phyloP scores from a whole-genome alignment of 805 yeast genomes.

The Torulaspora franciscae region DNA sequence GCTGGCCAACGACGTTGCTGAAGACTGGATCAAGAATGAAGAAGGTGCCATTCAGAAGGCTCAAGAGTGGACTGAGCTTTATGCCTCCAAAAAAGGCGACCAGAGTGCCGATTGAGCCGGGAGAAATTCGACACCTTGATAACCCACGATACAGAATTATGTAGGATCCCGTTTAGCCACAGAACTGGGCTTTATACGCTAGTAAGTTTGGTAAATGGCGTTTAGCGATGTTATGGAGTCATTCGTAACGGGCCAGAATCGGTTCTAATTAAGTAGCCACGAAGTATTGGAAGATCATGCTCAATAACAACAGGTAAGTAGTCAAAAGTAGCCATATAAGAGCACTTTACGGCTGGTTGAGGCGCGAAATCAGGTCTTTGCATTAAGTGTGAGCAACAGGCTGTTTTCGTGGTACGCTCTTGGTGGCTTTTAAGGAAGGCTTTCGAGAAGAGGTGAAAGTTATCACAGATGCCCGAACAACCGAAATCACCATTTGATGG shows the following conservation, averaged over 20 bases:
- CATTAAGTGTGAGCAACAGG: not conserved
- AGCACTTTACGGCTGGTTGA: not conserved
- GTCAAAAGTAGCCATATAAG: not conserved
- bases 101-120: not conserved
- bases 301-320: not conserved
- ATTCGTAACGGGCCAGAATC: not conserved
- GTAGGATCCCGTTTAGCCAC: not conserved
- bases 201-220: not conserved
- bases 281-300: not conserved
- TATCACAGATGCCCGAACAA: conserved; percentile 4
- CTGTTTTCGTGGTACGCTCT: not conserved
- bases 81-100: conserved; percentile 27
- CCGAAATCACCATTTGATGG: conserved; percentile 12
- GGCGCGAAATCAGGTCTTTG: not conserved
- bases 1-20: conserved; percentile 95
- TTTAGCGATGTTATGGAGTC: not conserved
- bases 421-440: not conserved
- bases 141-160: not conserved
- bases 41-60: conserved; percentile 77
- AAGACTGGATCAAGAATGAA: conserved; percentile 89
- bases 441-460: not conserved
- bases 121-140: not conserved
- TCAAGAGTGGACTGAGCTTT: conserved; percentile 40
- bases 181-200: not conserved
- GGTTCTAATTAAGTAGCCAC: not conserved